A percentile compares a stretch with the other conserved stretches of the same genome.
Evolutionary conservation across 73 alveolate genomes (phyloP).

Genomic region (Paramecium sexaurelia): DNA sequence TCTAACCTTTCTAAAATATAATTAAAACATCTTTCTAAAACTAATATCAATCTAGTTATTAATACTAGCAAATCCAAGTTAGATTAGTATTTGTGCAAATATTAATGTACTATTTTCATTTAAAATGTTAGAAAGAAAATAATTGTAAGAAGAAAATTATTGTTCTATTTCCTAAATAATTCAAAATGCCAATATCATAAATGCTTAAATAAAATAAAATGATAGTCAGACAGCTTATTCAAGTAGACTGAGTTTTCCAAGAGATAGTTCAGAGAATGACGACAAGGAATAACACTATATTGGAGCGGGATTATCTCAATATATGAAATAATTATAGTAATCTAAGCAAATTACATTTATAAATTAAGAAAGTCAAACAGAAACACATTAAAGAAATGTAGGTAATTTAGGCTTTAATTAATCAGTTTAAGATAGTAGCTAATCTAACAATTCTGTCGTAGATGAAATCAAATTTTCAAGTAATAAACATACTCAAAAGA

Average conservation of each 20-base stretch:
- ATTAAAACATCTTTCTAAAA: neutral
- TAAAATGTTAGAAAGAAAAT: neutral
- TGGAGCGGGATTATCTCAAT: neutral
- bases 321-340: neutral
- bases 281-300: neutral
- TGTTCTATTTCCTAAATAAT: neutral
- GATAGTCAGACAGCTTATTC: neutral
- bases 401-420: neutral
- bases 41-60: neutral
- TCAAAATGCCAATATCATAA: neutral
- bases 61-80: neutral
- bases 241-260: neutral
- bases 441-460: neutral
- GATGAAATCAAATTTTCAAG: neutral
- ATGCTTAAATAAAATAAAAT: neutral
- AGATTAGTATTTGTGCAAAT: neutral
- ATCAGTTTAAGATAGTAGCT: neutral
- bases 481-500: neutral
- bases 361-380: neutral
- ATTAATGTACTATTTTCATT: neutral
- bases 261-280: neutral
- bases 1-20: neutral
- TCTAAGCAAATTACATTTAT: neutral
- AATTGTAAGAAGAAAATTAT: neutral
- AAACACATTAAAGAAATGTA: neutral